A percentile compares a stretch with the other conserved stretches of the same genome.
These are phyloP conservation scores for Aspergillus ruber DNA, from an alignment of 2,329 filamentous ascomycete species.

Conservation along the genomic window DNA sequence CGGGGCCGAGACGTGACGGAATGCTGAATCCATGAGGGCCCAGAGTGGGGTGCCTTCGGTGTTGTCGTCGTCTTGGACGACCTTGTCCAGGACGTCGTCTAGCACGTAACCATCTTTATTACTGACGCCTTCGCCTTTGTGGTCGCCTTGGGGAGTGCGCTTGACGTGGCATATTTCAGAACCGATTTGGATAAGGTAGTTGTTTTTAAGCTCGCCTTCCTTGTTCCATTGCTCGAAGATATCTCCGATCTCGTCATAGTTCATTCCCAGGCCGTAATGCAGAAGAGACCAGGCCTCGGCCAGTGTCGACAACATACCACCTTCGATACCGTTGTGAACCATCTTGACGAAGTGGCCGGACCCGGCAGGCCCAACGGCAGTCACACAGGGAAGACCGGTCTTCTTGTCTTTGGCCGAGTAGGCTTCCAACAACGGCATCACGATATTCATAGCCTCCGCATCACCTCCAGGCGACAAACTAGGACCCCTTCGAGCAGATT, in stretches of 20 bases:
- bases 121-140: slow-evolving; percentile 26
- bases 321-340: slow-evolving; percentile 69
- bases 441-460: slow-evolving; percentile 48
- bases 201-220: slow-evolving; percentile 52
- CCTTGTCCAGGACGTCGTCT: slow-evolving; percentile 60
- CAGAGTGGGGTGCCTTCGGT: slow-evolving; percentile 63
- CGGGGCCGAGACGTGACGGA: slow-evolving; percentile 57
- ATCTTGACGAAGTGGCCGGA: slow-evolving; percentile 69
- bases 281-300: slow-evolving; percentile 62
- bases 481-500: slow-evolving; percentile 59
- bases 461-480: slow-evolving; percentile 63
- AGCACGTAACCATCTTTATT: slow-evolving; percentile 47
- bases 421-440: slow-evolving; percentile 56
- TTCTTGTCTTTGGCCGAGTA: slow-evolving; percentile 57
- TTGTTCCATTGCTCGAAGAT: slow-evolving; percentile 57
- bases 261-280: slow-evolving; percentile 51
- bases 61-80: slow-evolving; percentile 62
- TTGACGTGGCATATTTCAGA: slow-evolving; percentile 53
- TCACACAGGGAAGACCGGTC: slow-evolving; percentile 55
- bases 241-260: slow-evolving; percentile 54
- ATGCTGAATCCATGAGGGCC: slow-evolving; percentile 57
- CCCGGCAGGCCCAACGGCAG: slow-evolving; percentile 54
- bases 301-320: slow-evolving; percentile 61
- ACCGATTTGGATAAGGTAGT: slow-evolving; percentile 59
- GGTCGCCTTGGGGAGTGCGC: slow-evolving; percentile 34